Evolutionary conservation across 2,329 filamentous ascomycete species (phyloP).

Genomic region (Lecanicillium sp.): DNA sequence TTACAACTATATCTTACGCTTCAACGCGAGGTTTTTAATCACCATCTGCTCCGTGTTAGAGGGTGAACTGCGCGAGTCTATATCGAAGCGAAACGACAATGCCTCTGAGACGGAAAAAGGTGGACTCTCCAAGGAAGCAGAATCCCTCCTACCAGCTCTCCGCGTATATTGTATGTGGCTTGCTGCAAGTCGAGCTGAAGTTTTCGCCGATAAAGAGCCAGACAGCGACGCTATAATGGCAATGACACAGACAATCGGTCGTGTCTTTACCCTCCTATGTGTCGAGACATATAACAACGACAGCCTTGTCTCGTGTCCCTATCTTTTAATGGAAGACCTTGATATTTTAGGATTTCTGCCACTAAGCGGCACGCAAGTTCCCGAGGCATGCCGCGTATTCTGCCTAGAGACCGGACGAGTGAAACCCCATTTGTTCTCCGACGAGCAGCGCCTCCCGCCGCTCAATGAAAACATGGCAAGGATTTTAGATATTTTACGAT

Average conservation of each 20-base stretch:
- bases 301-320: conserved; percentile 31
- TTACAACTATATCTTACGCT: conserved; percentile 59
- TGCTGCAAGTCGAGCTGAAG: conserved; percentile 34
- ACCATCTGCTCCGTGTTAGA: conserved; percentile 62
- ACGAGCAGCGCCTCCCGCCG: conserved; percentile 21
- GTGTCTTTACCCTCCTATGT: conserved; percentile 40
- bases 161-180: conserved; percentile 49
- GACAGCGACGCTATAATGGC: conserved; percentile 32
- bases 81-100: conserved; percentile 14
- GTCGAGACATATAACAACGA: conserved; percentile 30
- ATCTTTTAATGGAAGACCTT: conserved; percentile 44
- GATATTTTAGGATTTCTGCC: conserved; percentile 35
- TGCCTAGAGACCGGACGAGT: conserved; percentile 23
- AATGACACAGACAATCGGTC: conserved; percentile 37
- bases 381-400: conserved; percentile 30
- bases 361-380: conserved; percentile 28
- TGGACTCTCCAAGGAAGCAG: conserved; percentile 28
- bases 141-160: conserved; percentile 40
- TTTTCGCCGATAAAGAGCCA: conserved; percentile 33
- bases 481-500: conserved; percentile 39
- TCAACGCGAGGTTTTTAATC: conserved; percentile 73
- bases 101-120: conserved; percentile 13
- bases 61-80: conserved; percentile 48
- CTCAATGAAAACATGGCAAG: conserved; percentile 34
- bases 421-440: conserved; percentile 29